These are phyloP conservation scores for Candida sithepensis DNA, from an alignment of 805 yeast species.

Conservation along the genomic window DNA sequence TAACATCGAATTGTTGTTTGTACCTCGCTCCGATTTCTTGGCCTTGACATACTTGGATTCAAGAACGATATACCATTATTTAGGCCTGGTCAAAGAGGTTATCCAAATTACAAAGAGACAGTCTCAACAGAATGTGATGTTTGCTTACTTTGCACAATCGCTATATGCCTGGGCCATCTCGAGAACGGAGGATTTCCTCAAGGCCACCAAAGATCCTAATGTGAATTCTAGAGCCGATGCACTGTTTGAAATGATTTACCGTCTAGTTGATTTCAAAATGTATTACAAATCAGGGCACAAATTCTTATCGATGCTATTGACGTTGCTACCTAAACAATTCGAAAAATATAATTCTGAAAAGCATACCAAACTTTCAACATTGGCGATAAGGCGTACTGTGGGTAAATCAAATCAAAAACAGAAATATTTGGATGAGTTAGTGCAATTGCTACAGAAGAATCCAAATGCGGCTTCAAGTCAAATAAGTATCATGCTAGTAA, in stretches of 20 bases:
- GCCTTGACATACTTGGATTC: slow-evolving; percentile 40
- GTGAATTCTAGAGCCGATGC: slow-evolving; percentile 28
- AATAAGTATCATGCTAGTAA: slow-evolving; percentile 30
- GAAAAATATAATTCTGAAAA: slow-evolving; percentile 24
- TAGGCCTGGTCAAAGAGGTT: slow-evolving; percentile 37
- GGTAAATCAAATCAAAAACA: slow-evolving; percentile 21
- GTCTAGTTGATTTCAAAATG: slow-evolving; percentile 27
- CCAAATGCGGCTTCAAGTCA: slow-evolving; percentile 30
- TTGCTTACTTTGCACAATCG: slow-evolving; percentile 44
- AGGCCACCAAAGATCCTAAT: slow-evolving; percentile 12
- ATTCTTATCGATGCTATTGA: slow-evolving; percentile 32
- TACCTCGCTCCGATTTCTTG: slow-evolving; percentile 45
- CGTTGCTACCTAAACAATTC: slow-evolving; percentile 31
- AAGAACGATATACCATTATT: slow-evolving; percentile 32
- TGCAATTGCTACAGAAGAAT: slow-evolving; percentile 17
- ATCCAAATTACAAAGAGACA: slow-evolving; percentile 37
- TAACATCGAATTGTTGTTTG: slow-evolving; percentile 33
- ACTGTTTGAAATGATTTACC: slow-evolving; percentile 35
- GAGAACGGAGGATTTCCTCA: slow-evolving; percentile 43
- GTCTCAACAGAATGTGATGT: slow-evolving; percentile 42
- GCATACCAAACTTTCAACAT: slow-evolving; percentile 18
- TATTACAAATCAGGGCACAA: slow-evolving; percentile 28
- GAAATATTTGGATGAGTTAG: slow-evolving; percentile 24
- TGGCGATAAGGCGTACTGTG: slow-evolving; percentile 23
- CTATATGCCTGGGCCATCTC: slow-evolving; percentile 48